Evolutionary conservation across 345 rosid genomes (phyloP).

Genomic region (Psidium guajava): DNA sequence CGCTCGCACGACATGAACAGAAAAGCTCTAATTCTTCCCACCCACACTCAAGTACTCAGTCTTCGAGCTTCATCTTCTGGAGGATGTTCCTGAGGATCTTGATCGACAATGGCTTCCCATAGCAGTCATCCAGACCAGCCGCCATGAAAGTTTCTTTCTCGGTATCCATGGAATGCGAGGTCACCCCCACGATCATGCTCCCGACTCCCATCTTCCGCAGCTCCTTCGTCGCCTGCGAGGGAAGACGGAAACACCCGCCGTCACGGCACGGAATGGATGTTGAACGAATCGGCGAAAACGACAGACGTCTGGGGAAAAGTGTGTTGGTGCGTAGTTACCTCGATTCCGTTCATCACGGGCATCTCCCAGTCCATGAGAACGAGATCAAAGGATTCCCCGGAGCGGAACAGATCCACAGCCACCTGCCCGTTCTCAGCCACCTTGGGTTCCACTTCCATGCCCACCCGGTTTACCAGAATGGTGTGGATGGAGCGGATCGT

Average conservation of each 20-base stretch:
- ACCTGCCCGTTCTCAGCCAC: conserved; percentile 18
- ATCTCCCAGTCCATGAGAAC: conserved; percentile 34
- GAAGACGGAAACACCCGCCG: not conserved
- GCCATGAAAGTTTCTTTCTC: conserved; percentile 6
- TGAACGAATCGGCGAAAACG: not conserved
- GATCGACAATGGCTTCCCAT: conserved; percentile 17
- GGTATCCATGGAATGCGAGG: not conserved
- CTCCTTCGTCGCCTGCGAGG: conserved; percentile 20
- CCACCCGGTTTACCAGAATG: not conserved
- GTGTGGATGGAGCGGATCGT: conserved; percentile 2
- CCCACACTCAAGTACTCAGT: not conserved
- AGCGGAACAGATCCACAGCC: conserved; percentile 18
- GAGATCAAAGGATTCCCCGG: conserved; percentile 16
- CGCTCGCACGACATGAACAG: not conserved
- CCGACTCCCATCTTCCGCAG: conserved; percentile 22
- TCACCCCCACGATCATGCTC: conserved; percentile 25
- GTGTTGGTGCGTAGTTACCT: conserved; percentile 10
- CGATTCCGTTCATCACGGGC: conserved; percentile 32
- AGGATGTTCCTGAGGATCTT: not conserved
- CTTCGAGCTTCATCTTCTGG: not conserved
- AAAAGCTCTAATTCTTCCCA: not conserved
- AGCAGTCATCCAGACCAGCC: conserved; percentile 21
- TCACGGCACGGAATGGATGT: not conserved
- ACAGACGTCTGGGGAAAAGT: not conserved
- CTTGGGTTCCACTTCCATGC: not conserved